Conservation (phyloP, 192 early-diverging fungal genomes). For the Pecoramyces ruminantium region DNA sequence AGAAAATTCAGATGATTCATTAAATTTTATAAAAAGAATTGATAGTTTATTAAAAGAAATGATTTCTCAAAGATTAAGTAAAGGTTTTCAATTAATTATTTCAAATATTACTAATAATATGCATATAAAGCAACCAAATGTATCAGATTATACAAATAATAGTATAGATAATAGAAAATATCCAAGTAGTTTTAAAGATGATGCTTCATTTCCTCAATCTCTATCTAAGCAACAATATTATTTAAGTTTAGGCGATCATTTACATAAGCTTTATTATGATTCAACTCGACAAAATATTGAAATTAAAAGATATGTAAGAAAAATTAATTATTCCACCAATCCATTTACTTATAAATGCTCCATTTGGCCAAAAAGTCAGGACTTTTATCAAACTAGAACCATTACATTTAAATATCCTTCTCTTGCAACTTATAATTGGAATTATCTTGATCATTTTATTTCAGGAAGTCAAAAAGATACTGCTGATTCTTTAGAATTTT, state of each 20-base stretch:
- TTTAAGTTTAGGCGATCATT: slow-evolving; percentile 79
- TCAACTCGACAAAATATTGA: slow-evolving; percentile 55
- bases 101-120: slow-evolving; percentile 5
- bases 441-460: slow-evolving; percentile 80
- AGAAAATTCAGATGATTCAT: not conserved
- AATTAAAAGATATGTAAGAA: slow-evolving; percentile 70
- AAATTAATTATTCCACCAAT: slow-evolving; percentile 30
- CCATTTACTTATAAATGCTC: slow-evolving; percentile 55
- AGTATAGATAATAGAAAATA: not conserved
- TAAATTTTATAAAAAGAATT: slow-evolving; percentile 9
- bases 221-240: slow-evolving; percentile 21
- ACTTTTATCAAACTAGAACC: slow-evolving; percentile 30
- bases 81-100: slow-evolving; percentile 81
- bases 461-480: slow-evolving; percentile 68
- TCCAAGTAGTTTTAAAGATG: not conserved
- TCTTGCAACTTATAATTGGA: slow-evolving; percentile 74
- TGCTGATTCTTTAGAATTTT: slow-evolving; percentile 62
- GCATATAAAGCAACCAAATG: not conserved
- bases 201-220: not conserved
- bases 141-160: not conserved
- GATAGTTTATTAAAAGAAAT: slow-evolving; percentile 58
- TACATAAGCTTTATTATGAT: slow-evolving; percentile 65
- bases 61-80: slow-evolving; percentile 70
- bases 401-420: slow-evolving; percentile 61
- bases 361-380: slow-evolving; percentile 66